Conservation (phyloP, 2,329 filamentous ascomycete species). For the Hirsutella thompsonii region DNA sequence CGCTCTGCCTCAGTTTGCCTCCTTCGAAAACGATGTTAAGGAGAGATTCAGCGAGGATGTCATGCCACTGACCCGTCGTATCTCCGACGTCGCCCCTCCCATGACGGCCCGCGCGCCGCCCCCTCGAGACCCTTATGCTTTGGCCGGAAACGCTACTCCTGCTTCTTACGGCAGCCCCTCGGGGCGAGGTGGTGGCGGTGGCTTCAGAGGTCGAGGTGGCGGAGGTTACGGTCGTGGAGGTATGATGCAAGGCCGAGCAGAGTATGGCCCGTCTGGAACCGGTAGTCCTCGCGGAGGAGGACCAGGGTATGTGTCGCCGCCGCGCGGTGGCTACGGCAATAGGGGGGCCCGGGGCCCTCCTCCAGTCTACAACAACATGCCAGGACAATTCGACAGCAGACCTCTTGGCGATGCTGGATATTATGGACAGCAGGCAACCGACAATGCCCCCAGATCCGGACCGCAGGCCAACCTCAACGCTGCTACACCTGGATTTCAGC, state of each 20-base stretch:
- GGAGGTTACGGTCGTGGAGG: constrained; percentile 27
- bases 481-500: constrained; percentile 18
- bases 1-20: constrained; percentile 41
- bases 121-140: constrained; percentile 53
- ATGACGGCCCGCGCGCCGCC: constrained; percentile 12
- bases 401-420: constrained; percentile 17
- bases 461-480: not conserved
- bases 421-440: constrained; percentile 17
- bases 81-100: constrained; percentile 22
- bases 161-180: constrained; percentile 37
- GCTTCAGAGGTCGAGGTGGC: constrained; percentile 31
- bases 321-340: constrained; percentile 18
- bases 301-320: constrained; percentile 17
- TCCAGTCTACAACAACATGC: constrained; percentile 26
- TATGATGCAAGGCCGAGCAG: constrained; percentile 22
- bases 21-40: constrained; percentile 55
- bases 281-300: constrained; percentile 25
- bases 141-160: constrained; percentile 30
- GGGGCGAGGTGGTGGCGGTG: constrained; percentile 35
- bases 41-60: constrained; percentile 54
- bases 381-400: constrained; percentile 23
- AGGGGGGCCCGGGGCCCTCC: constrained; percentile 18
- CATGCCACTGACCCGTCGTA: constrained; percentile 54
- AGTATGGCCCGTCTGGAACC: constrained; percentile 23
- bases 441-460: not conserved